Conservation (phyloP, 352 stramenopile species). For the Pythium brachiatum region DNA sequence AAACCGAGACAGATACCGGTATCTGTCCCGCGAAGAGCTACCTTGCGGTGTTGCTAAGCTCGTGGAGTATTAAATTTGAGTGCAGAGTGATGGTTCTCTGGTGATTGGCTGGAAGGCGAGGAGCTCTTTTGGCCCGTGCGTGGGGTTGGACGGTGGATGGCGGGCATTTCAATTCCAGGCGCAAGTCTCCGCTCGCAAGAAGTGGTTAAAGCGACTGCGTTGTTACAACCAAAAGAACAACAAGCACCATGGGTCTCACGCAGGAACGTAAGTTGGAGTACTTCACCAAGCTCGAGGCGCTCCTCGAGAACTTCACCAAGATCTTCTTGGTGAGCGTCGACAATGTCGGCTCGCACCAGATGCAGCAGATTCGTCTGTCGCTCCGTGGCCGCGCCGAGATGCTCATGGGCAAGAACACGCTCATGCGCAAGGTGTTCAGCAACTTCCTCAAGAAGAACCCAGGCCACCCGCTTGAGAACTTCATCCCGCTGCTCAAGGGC, state of each 20-base stretch:
- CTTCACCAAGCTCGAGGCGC: conserved; percentile 94
- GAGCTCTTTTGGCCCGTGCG: background rate
- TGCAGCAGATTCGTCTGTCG: conserved; percentile 96
- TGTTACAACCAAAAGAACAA: conserved; percentile 29
- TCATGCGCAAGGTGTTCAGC: conserved; percentile 98
- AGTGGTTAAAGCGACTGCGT: conserved; percentile 89
- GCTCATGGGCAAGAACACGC: conserved; percentile 99
- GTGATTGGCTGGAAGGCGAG: conserved; percentile 19
- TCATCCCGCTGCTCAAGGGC: conserved; percentile 90
- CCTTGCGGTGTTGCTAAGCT: conserved; percentile 22
- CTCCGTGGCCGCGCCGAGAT: conserved; percentile 95
- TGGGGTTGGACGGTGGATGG: background rate
- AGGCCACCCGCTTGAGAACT: conserved; percentile 90
- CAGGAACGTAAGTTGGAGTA: conserved; percentile 98
- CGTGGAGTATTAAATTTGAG: conserved; percentile 3
- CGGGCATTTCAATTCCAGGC: conserved; percentile 41
- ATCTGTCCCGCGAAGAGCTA: conserved; percentile 5
- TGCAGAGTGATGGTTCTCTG: conserved; percentile 17
- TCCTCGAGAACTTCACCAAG: conserved; percentile 97
- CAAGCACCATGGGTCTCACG: conserved; percentile 90
- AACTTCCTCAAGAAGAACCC: conserved; percentile 98
- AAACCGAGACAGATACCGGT: conserved; percentile 20
- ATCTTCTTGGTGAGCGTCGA: conserved; percentile 98
- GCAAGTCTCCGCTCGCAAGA: conserved; percentile 67
- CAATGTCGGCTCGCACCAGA: conserved; percentile 99